phyloP scores from a whole-genome alignment of 257 asterid species.

The Gynochthodes officinalis region DNA sequence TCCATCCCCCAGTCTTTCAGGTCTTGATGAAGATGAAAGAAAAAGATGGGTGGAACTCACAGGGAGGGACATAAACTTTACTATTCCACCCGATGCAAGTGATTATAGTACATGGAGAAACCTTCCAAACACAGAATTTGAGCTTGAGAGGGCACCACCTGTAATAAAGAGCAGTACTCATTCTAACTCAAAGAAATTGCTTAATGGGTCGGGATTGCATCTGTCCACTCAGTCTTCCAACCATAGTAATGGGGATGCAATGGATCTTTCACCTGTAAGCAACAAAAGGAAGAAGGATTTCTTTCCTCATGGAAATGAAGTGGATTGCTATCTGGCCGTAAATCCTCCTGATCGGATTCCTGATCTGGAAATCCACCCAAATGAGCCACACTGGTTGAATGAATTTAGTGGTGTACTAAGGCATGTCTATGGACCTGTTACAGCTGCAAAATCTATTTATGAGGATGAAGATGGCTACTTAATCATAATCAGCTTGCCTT shows the following conservation, averaged over 20 bases:
- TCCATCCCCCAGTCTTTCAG: slow-evolving; percentile 55
- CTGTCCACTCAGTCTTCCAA: slow-evolving; percentile 50
- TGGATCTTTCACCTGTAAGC: slow-evolving; percentile 48
- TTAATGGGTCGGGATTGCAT: slow-evolving; percentile 69
- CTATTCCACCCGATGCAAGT: slow-evolving; percentile 68
- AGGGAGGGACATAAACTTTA: slow-evolving; percentile 66
- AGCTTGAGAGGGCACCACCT: slow-evolving; percentile 58
- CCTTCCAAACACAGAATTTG: slow-evolving; percentile 70
- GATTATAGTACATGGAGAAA: slow-evolving; percentile 83
- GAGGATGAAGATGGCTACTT: slow-evolving; percentile 78
- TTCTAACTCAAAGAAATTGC: slow-evolving; percentile 51
- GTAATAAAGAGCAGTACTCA: slow-evolving; percentile 39
- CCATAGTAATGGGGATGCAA: slow-evolving; percentile 54
- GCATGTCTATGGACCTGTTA: slow-evolving; percentile 69
- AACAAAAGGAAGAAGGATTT: slow-evolving; percentile 66
- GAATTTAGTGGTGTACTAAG: slow-evolving; percentile 72
- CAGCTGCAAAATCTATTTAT: slow-evolving; percentile 75
- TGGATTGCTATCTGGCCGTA: slow-evolving; percentile 43
- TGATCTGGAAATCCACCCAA: slow-evolving; percentile 50
- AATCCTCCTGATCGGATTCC: slow-evolving; percentile 45
- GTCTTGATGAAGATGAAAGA: slow-evolving; percentile 63
- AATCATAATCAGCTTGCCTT: slow-evolving; percentile 72
- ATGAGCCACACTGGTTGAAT: slow-evolving; percentile 62
- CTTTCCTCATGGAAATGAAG: slow-evolving; percentile 45
- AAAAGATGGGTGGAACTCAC: slow-evolving; percentile 87